Percentiles rank a stretch among this genome's conserved stretches.
phyloP scores from a whole-genome alignment of 495 filamentous ascomycete species.

The Aspergillus indologenus region DNA sequence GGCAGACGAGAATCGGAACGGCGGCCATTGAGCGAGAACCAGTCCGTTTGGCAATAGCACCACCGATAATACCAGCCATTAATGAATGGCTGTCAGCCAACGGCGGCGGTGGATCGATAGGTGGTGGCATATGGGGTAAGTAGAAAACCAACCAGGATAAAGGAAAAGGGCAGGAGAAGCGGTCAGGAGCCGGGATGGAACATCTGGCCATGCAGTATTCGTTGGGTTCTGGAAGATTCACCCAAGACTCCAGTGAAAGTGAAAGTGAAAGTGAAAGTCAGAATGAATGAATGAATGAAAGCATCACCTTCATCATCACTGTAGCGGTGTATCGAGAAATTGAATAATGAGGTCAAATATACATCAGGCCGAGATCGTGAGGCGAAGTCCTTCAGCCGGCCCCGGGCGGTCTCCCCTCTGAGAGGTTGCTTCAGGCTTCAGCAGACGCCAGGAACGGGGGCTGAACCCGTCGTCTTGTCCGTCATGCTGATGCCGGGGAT shows the following conservation, averaged over 20 bases:
- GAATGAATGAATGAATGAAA: background rate
- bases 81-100: conserved; percentile 1
- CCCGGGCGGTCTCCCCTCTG: background rate
- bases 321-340: background rate
- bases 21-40: background rate
- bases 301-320: background rate
- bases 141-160: background rate
- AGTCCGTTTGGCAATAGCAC: background rate
- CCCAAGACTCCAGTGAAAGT: background rate
- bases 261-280: background rate
- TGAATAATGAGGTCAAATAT: conserved; percentile 1
- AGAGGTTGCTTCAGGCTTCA: background rate
- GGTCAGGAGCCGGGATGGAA: conserved; percentile 19
- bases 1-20: background rate
- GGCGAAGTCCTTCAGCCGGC: background rate
- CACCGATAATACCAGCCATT: background rate
- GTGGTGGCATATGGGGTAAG: conserved; percentile 3
- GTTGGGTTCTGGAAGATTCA: conserved; percentile 14
- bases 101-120: background rate
- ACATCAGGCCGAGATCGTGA: background rate
- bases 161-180: conserved; percentile 17
- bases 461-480: background rate
- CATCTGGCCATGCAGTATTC: background rate
- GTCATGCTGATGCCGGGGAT: background rate
- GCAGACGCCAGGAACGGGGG: conserved; percentile 1